These are phyloP conservation scores for Straminergon stramineum DNA, from an alignment of 225 moss, liverwort and hornwort genomes.

Conservation along the genomic window DNA sequence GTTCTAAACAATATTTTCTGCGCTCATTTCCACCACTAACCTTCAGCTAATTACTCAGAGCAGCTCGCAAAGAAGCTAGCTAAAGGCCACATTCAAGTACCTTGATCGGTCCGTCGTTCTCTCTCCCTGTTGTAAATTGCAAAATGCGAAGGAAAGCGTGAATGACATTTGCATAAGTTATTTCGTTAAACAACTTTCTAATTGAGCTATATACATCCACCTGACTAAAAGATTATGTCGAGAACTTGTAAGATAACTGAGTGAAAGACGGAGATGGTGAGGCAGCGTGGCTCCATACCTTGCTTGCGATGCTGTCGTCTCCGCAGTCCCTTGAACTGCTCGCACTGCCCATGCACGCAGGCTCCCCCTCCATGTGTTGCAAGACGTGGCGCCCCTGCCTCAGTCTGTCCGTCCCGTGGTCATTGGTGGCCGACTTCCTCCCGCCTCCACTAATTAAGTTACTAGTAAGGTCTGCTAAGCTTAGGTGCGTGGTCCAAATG, in stretches of 20 bases:
- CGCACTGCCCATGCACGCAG: not conserved
- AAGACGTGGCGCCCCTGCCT: not conserved
- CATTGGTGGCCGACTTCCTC: not conserved
- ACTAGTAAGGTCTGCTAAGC: too few species aligned
- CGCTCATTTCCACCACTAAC: not conserved
- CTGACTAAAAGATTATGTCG: not conserved
- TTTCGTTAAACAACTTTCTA: not conserved
- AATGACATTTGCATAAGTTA: not conserved
- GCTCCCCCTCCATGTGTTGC: not conserved
- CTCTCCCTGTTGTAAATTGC: not conserved
- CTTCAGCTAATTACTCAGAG: not conserved
- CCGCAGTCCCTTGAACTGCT: not conserved
- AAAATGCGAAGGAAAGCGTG: not conserved
- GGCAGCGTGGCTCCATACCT: not conserved
- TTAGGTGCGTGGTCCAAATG: not conserved
- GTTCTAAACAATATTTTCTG: too few species aligned
- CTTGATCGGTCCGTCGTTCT: not conserved
- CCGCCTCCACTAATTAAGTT: not conserved
- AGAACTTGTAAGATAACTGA: too few species aligned
- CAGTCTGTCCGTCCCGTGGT: not conserved
- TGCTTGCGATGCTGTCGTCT: not conserved
- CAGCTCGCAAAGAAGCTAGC: not conserved
- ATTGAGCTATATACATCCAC: not conserved
- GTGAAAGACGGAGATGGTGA: not conserved
- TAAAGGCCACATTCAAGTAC: not conserved